phyloP scores from a whole-genome alignment of 2,329 filamentous ascomycete genomes.

The Arthrobotrys pseudoclavata region DNA sequence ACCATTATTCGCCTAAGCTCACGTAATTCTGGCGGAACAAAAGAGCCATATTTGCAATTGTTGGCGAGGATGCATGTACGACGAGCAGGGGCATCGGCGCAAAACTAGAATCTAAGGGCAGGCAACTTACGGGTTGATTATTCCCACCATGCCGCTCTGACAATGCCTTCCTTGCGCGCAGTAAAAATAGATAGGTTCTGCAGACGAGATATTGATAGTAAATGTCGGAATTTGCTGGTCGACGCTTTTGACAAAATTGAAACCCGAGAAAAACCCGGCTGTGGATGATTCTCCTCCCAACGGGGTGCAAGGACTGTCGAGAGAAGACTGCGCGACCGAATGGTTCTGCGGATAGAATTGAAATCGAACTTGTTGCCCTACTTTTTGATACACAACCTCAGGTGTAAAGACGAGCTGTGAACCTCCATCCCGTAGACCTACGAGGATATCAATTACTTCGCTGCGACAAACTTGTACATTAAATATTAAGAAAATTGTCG shows the following conservation, averaged over 20 bases:
- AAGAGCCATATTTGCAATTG: conserved; percentile 22
- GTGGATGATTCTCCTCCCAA: conserved; percentile 66
- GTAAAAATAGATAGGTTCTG: conserved; percentile 82
- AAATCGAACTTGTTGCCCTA: conserved; percentile 62
- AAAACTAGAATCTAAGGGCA: conserved; percentile 26
- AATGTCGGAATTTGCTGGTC: conserved; percentile 69
- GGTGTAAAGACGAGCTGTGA: conserved; percentile 61
- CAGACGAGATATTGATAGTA: conserved; percentile 78
- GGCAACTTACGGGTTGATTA: conserved; percentile 74
- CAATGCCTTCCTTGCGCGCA: conserved; percentile 82
- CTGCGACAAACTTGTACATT: conserved; percentile 31
- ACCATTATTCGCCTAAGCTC: conserved; percentile 31
- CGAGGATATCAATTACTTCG: conserved; percentile 50
- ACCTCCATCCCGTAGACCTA: conserved; percentile 38
- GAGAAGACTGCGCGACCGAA: conserved; percentile 82
- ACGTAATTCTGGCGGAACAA: conserved; percentile 9
- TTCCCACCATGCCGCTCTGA: conserved; percentile 80
- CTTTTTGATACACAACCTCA: conserved; percentile 60
- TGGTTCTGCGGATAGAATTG: conserved; percentile 73
- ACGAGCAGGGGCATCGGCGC: neutral
- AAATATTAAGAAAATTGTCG: conserved; percentile 21
- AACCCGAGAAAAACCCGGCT: conserved; percentile 77
- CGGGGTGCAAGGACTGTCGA: conserved; percentile 78
- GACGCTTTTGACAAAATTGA: conserved; percentile 64
- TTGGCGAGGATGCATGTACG: conserved; percentile 22